Percentiles rank a stretch among this genome's conserved stretches.
phyloP scores from a whole-genome alignment of 139 green algal species.

The Zygnema circumcarinatum region DNA sequence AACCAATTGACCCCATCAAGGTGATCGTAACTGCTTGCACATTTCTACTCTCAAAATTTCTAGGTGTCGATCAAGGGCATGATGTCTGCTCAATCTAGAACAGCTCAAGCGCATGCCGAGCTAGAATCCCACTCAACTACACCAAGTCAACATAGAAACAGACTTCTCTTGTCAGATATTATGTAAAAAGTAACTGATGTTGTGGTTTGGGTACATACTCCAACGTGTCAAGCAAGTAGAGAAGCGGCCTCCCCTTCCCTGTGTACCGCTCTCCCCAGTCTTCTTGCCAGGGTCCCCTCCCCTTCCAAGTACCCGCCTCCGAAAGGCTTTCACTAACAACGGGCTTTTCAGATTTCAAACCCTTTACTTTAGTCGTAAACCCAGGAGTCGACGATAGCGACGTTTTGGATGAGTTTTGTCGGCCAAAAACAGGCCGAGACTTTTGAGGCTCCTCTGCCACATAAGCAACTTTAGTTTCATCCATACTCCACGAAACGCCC shows the following conservation, averaged over 20 bases:
- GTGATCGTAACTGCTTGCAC: no score
- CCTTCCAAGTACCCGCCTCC: constrained; percentile 71
- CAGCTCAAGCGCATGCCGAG: no score
- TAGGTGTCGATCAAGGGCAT: no score
- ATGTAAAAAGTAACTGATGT: not conserved
- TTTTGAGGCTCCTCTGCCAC: constrained; percentile 74
- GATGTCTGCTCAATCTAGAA: no score
- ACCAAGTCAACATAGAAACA: no score
- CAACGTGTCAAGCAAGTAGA: constrained; percentile 57
- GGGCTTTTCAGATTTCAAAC: not conserved
- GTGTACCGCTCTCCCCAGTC: constrained; percentile 92
- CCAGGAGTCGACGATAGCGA: not conserved
- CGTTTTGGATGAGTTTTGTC: not conserved
- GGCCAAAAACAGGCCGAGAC: constrained; percentile 39
- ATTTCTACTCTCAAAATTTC: no score
- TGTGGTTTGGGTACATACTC: not conserved
- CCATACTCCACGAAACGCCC: constrained; percentile 77
- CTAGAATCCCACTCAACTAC: no score
- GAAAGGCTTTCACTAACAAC: not conserved
- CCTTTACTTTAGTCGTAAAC: not conserved
- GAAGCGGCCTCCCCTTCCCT: constrained; percentile 52
- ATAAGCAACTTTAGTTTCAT: constrained; percentile 80
- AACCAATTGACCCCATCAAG: no score
- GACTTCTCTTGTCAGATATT: no score
- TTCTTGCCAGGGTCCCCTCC: constrained; percentile 71